These are phyloP conservation scores for Lentinula detonsa DNA, from an alignment of 768 basidiomycete species.

Conservation along the genomic window DNA sequence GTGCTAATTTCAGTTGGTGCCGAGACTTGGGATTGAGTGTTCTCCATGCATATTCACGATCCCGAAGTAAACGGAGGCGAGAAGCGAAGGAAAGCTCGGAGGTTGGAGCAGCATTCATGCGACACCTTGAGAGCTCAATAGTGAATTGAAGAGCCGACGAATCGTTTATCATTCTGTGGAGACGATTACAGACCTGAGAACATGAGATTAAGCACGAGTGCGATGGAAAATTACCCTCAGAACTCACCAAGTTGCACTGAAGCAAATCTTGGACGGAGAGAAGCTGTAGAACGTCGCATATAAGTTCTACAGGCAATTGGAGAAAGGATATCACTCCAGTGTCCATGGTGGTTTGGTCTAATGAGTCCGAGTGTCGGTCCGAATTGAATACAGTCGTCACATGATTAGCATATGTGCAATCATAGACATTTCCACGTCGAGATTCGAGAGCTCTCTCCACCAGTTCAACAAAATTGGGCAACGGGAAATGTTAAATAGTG, in stretches of 20 bases:
- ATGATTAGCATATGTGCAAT: neutral
- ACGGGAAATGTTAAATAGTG: neutral
- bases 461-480: neutral
- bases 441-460: neutral
- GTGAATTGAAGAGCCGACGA: constrained; percentile 43
- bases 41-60: constrained; percentile 45
- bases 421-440: neutral
- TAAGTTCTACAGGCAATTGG: constrained; percentile 27
- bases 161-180: constrained; percentile 28
- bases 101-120: constrained; percentile 33
- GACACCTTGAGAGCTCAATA: constrained; percentile 43
- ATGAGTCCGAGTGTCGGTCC: neutral
- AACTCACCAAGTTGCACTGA: constrained; percentile 23
- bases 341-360: neutral
- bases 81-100: constrained; percentile 26
- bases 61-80: constrained; percentile 34
- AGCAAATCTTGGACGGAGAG: constrained; percentile 30
- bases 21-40: constrained; percentile 31
- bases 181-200: constrained; percentile 31
- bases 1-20: constrained; percentile 31
- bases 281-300: constrained; percentile 28
- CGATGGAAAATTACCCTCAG: neutral
- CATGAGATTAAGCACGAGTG: neutral
- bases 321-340: neutral
- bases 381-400: neutral